A percentile compares a stretch with the other conserved stretches of the same genome.
These are phyloP conservation scores for Populus pruinosa DNA, from an alignment of 345 rosid species.

Conservation along the genomic window DNA sequence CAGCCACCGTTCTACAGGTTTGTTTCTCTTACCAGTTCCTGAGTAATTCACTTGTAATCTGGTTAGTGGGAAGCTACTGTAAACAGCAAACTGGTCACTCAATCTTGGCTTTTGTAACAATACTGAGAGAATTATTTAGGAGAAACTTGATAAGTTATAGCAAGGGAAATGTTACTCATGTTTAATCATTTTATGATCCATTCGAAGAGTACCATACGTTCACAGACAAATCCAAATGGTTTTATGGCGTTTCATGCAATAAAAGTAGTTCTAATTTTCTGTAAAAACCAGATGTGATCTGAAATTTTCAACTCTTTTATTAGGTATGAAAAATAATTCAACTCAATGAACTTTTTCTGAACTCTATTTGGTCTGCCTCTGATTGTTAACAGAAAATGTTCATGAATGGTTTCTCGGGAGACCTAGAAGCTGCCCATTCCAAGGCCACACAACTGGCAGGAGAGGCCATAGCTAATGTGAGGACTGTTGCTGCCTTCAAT, in stretches of 20 bases:
- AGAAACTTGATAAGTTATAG: not conserved
- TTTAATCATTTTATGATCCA: not conserved
- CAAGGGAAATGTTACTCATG: not conserved
- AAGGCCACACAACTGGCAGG: constrained; percentile 96
- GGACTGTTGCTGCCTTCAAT: constrained; percentile 97
- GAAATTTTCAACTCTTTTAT: not conserved
- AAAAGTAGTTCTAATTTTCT: not conserved
- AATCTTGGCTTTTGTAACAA: not conserved
- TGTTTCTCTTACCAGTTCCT: constrained; percentile 17
- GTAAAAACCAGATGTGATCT: not conserved
- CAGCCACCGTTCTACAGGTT: constrained; percentile 98
- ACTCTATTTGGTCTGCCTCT: not conserved
- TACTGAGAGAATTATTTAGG: not conserved
- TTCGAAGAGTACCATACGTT: not conserved
- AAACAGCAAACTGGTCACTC: not conserved
- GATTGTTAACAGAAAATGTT: constrained; percentile 80
- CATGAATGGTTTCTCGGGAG: constrained; percentile 96
- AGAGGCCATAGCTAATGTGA: constrained; percentile 91
- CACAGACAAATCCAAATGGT: not conserved
- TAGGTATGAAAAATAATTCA: not conserved
- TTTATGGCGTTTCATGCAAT: not conserved
- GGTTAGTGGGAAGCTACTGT: not conserved
- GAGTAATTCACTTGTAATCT: not conserved
- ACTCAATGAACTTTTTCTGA: not conserved
- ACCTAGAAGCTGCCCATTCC: constrained; percentile 87